Base-by-base conservation (phyloP, 2,329 filamentous ascomycete species). In the Penicillium sp. region DNA sequence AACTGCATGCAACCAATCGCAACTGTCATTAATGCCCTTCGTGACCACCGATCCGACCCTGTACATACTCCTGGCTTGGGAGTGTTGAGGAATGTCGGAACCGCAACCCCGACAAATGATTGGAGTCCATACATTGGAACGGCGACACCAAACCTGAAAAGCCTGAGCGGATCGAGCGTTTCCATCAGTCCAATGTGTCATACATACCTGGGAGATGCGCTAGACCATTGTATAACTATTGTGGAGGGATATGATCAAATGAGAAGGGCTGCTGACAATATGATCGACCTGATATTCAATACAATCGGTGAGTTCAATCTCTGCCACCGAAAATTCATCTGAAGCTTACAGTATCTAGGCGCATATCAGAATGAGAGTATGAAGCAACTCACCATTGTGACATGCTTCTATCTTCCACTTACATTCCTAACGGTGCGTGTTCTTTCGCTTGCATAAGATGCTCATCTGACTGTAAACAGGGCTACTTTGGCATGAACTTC, bases 251-350 rank as follows among this genome's bases (percentile, higher is more conserved):
- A 95, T 32, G 87, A 90, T 61, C 86, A 90, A 67, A 88, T 93
- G 77, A 83, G 88, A 61, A 79, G 84, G 53, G 82, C 85, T 17
- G 76, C 79, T 3, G 75, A 78, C 63, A 88, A 90, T 64, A 84
- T 95, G 72, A 94, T 94, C 59, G 86, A 88, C 59, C 76, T 96
- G 32, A 95, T 95, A 54, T 96, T 96, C 77, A 96, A 96, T 71
- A 94, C 87, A 26, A 90, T 95, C 54, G 71, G 70, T 71, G 57
- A 21, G 58, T 42, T 42, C 7, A 26, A 26, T 8, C 9, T 26
- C 10, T 12, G 2, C 21, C 38, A 1, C 45, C n/a, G n/a, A n/a
- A n/a, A n/a, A n/a, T n/a, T n/a, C n/a, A n/a, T n/a, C n/a, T n/a
- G n/a, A n/a, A n/a, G n/a, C n/a, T n/a, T n/a, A n/a, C n/a, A n/a